Conservation (phyloP, 2,329 filamentous ascomycete genomes). For the Monosporascus sp. region DNA sequence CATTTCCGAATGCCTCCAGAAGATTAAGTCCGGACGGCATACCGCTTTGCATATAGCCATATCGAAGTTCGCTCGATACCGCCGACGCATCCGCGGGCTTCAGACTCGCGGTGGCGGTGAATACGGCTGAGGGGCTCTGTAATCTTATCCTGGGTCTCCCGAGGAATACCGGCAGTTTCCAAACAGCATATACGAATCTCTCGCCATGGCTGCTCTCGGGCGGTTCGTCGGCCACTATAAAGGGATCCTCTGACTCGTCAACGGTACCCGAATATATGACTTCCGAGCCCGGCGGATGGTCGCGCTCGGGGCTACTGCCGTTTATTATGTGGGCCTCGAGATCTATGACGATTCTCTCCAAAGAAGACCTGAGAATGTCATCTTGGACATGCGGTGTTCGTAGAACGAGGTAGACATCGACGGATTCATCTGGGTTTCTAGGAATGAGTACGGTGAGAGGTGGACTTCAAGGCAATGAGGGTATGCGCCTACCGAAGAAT, state of each 20-base stretch:
- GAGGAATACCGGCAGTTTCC: constrained; percentile 57
- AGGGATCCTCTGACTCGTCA: constrained; percentile 43
- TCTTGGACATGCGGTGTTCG: constrained; percentile 58
- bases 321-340: constrained; percentile 64
- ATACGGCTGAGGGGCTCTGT: constrained; percentile 61
- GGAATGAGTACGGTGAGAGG: constrained; percentile 42
- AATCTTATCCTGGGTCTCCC: constrained; percentile 58
- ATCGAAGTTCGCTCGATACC: constrained; percentile 33
- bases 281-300: constrained; percentile 47
- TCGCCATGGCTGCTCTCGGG: constrained; percentile 15
- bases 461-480: constrained; percentile 21
- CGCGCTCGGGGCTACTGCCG: constrained; percentile 43
- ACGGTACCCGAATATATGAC: constrained; percentile 54
- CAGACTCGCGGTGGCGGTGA: constrained; percentile 57
- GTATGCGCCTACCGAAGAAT: constrained; percentile 61
- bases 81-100: constrained; percentile 44
- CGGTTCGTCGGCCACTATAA: constrained; percentile 43
- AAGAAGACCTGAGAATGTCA: constrained; percentile 49
- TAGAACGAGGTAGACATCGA: constrained; percentile 64
- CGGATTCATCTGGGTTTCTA: constrained; percentile 63
- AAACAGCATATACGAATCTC: constrained; percentile 49
- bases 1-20: constrained; percentile 66
- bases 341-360: constrained; percentile 59
- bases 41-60: constrained; percentile 66
- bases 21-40: constrained; percentile 68